Base-by-base conservation (phyloP, 2,329 filamentous ascomycete genomes). In the Phialemoniopsis sp. region DNA sequence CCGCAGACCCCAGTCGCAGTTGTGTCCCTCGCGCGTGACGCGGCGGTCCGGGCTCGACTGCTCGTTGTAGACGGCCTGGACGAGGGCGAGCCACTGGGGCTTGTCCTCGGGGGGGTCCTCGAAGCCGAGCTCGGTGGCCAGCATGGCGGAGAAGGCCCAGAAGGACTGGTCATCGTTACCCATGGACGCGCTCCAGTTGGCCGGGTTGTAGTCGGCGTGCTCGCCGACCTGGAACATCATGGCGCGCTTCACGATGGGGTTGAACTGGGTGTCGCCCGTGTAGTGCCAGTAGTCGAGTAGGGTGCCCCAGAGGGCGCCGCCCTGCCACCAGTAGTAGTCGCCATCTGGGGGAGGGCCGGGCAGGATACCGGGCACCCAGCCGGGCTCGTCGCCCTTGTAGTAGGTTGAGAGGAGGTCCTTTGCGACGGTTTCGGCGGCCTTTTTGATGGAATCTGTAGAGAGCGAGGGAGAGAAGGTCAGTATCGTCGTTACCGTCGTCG, bases 271-370 rank as follows among this genome's bases (percentile, higher is more conserved):
- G 57, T 87, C 82, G 40, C 79, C 80, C 0, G 82, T 86, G 40
- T 76, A 71, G 45, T 81, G 75, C 76, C 80, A 84, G 58, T 87
- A 87, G 58, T 87, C 81, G 32, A 87, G 68, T 49, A 85, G 64
- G 1, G 80, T 76, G 46, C 81, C 78, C 71, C 84, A 85, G 63
- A 88, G 69, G 13, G 80, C 78, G 38, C 80, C 78, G 5, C 78
- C 79, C 55, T 87, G 79, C 83, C 83, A 88, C 83, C 83, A 88
- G 67, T 86, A 87, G 57, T 83, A 84, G 45, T 74, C 68, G 46
- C 75, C 75, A 47, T 60, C 46, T 47, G 53, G 46, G 10, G 76
- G 76, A 39, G 76, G 76, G 0, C 75, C 76, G 2, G 76, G 75
- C 10, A 80, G 57, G 48, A 78, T 78, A 28, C 76, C 76, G 8